Evolutionary conservation across 2,329 filamentous ascomycete genomes (phyloP), one percentile per base, ranked within the genome.

Genomic region (Lecanicillium sp.): DNA sequence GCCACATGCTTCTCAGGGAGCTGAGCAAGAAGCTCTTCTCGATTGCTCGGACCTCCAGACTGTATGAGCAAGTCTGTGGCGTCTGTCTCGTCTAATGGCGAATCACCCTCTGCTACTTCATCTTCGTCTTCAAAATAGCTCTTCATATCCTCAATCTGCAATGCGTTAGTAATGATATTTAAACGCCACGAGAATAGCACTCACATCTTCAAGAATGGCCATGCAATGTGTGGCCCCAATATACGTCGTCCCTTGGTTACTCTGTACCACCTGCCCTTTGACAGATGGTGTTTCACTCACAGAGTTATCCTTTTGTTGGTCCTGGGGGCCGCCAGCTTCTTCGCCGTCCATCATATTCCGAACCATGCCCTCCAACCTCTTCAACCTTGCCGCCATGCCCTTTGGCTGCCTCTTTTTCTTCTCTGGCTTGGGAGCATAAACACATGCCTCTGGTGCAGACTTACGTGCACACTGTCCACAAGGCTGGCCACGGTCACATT

Each of bases 181-280:
- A 17, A 20, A 29, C 17, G 35, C 32, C 28, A 35, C 33, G 28
- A 15, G 14, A 22, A 12, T 6, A n/a, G 16, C 30, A 56, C 67
- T 63, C 47, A 77, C 73, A 59, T 78, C 71, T 49, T 78, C 70
- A 9, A 78, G 55, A 54, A 78, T 75, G 3, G 74, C 74, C 59
- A 76, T 70, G 46, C 73, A 76, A 43, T 78, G 73, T 32, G 74
- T 78, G 4, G 73, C 73, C 2, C 75, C 74, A 4, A 78, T 66
- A 45, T 75, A 78, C 4, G 66, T 72, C 30, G 64, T 66, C 9
- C 60, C 62, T 36, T 56, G 55, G 27, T 61, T 51, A 3, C 65
- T 60, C 16, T 59, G 55, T 15, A 75, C 59, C 6, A 75, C 60
- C 38, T 70, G 61, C 0, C 63, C 68, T 29, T 42, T 52, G 9